These are phyloP conservation scores for Aurantiochytrium sp. DNA, from an alignment of 108 stramenopile genomes.

Conservation along the genomic window DNA sequence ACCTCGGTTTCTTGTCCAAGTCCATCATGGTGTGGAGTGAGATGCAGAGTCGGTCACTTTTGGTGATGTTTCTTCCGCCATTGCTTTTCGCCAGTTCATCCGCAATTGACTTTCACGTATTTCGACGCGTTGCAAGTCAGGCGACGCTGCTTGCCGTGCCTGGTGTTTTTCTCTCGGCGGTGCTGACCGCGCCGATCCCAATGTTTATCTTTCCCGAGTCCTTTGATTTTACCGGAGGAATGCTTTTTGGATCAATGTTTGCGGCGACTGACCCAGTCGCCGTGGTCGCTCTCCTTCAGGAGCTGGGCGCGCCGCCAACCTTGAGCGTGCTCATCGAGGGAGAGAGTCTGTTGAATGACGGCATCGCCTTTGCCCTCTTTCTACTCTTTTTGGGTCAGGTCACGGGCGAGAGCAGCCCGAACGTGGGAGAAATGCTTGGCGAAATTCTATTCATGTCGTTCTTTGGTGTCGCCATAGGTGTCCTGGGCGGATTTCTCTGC, in stretches of 20 bases:
- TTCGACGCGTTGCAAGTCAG: constrained; percentile 45
- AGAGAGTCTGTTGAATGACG: constrained; percentile 56
- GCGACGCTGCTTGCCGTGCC: constrained; percentile 75
- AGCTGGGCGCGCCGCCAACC: constrained; percentile 40
- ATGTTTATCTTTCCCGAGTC: constrained; percentile 33
- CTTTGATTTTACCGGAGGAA: constrained; percentile 29
- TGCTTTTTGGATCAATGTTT: constrained; percentile 39
- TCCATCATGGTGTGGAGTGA: constrained; percentile 50
- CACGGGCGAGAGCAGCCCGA: not conserved
- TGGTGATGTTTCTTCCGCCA: constrained; percentile 77
- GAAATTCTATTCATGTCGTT: constrained; percentile 26
- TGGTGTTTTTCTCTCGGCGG: constrained; percentile 38
- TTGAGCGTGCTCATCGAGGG: constrained; percentile 50
- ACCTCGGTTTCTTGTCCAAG: constrained; percentile 29
- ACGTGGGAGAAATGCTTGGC: not conserved
- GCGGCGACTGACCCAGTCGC: constrained; percentile 26
- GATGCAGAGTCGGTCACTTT: constrained; percentile 62
- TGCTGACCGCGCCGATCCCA: constrained; percentile 29
- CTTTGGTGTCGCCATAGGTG: constrained; percentile 22
- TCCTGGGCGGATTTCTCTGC: not conserved
- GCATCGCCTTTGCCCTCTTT: constrained; percentile 50
- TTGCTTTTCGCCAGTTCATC: constrained; percentile 71
- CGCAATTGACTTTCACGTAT: constrained; percentile 60
- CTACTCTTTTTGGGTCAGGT: constrained; percentile 22
- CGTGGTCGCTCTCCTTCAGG: constrained; percentile 36